These are phyloP conservation scores for Amanita rubescens DNA, from an alignment of 768 basidiomycete genomes.

Conservation along the genomic window DNA sequence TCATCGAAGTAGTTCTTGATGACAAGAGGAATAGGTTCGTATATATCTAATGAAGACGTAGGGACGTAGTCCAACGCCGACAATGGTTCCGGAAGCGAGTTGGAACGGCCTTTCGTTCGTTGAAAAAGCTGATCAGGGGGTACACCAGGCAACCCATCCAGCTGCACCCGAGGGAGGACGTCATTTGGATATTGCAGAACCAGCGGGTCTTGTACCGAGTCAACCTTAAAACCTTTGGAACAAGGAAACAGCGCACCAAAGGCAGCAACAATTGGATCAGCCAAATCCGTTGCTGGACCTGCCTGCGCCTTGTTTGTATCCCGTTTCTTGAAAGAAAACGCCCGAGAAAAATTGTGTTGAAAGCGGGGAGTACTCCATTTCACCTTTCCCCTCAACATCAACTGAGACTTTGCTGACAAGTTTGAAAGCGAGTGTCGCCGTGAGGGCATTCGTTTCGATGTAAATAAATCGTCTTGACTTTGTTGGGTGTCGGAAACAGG, in stretches of 20 bases:
- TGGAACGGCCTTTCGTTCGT: conserved; percentile 49
- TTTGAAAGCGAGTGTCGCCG: conserved; percentile 53
- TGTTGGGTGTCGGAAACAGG: conserved; percentile 13
- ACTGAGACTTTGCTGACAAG: conserved; percentile 38
- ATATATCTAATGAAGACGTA: conserved; percentile 38
- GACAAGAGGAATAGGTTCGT: conserved; percentile 41
- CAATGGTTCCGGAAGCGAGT: conserved; percentile 57
- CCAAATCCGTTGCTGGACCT: background rate
- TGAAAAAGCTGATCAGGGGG: conserved; percentile 16
- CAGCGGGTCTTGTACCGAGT: background rate
- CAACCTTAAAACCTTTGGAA: background rate
- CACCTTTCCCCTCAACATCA: conserved; percentile 40
- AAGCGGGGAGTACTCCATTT: conserved; percentile 31
- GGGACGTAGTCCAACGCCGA: conserved; percentile 57
- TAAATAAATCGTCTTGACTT: conserved; percentile 14
- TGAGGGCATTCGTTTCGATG: conserved; percentile 28
- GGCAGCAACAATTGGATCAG: background rate
- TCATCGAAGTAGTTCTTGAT: conserved; percentile 62
- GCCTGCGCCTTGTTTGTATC: conserved; percentile 4
- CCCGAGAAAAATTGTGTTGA: conserved; percentile 49
- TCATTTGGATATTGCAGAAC: conserved; percentile 1
- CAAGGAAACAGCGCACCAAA: background rate
- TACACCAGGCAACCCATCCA: conserved; percentile 1
- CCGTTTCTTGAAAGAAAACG: conserved; percentile 41
- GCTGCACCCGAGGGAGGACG: background rate